Base-by-base conservation (phyloP, 495 filamentous ascomycete genomes). In the Cercophora scortea region DNA sequence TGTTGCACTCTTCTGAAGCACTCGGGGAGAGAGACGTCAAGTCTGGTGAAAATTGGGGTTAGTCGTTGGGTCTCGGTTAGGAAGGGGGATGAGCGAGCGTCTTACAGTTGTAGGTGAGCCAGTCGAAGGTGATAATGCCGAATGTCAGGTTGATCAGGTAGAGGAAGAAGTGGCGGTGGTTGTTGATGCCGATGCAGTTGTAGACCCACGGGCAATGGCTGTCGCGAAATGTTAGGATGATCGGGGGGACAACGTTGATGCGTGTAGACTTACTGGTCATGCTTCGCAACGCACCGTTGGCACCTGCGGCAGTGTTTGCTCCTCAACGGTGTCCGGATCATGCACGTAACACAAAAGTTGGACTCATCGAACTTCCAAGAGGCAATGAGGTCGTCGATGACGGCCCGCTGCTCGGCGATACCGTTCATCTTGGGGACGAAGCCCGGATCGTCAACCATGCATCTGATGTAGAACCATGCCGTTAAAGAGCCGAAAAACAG, bases 121-220 rank as follows among this genome's bases (percentile, higher is more conserved):
- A 69, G 56, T 76, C 71, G 47, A 86, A 85, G 7, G 83, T 55
- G 11, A 87, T 54, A 49, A 97, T 85, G 32, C 88, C 89, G 16
- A 87, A 55, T 58, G 90, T 84, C 40, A 97, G 69, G 56, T 71
- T 86, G 16, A 89, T 66, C 34, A 96, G 77, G 63, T 95, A 98
- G 18, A 96, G 67, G 52, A 96, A 85, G 71, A 98, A 98, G 61
- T 96, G 94, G 5, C 93, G 83, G 59, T 95, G 84, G 63, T 98
- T 98, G 63, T 95, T 96, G 39, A 91, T 78, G 41, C 87, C 93
- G 39, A 98, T 81, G 63, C 93, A 98, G 70, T 96, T 96, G 67
- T 93, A 85, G 38, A 96, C 89, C 93, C 93, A 98, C 0, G 93
- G 93, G 61, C 93, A 98, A 65, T 98, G 93, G 61, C 92, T 97